Percentiles rank a stretch among this genome's conserved stretches.
These are phyloP conservation scores for Candida sojae DNA, from an alignment of 1,139 yeast species.

Conservation along the genomic window DNA sequence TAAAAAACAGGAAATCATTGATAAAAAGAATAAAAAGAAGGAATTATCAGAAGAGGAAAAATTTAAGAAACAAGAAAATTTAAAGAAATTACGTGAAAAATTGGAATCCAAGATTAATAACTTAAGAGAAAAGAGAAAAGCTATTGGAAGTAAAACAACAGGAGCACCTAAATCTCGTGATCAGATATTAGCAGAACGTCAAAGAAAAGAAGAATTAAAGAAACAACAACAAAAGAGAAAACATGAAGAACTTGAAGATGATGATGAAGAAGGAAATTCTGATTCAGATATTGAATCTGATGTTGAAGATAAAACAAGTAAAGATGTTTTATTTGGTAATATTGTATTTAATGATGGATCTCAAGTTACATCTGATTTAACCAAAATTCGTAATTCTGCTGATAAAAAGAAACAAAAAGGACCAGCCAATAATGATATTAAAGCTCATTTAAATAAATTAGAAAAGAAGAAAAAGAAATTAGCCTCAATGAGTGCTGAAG, in stretches of 20 bases:
- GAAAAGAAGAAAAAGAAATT: conserved; percentile 74
- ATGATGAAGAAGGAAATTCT: conserved; percentile 22
- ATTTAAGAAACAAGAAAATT: conserved; percentile 52
- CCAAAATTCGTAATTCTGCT: conserved; percentile 51
- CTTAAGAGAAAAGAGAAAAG: conserved; percentile 81
- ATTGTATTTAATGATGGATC: conserved; percentile 84
- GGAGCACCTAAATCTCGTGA: conserved; percentile 87
- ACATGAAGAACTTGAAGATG: conserved; percentile 35
- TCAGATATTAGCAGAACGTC: conserved; percentile 65
- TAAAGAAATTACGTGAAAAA: conserved; percentile 67
- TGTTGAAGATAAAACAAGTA: conserved; percentile 31
- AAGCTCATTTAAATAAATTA: conserved; percentile 76
- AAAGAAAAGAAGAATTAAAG: conserved; percentile 43
- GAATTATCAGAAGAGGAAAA: conserved; percentile 48
- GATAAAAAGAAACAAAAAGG: conserved; percentile 68
- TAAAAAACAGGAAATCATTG: conserved; percentile 16
- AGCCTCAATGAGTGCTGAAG: conserved; percentile 61
- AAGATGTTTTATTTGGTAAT: conserved; percentile 71
- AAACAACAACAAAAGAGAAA: conserved; percentile 36
- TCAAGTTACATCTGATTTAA: conserved; percentile 75
- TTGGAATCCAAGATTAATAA: conserved; percentile 70
- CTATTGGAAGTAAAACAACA: conserved; percentile 77
- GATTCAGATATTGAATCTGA: conserved; percentile 33
- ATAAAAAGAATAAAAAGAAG: conserved; percentile 21
- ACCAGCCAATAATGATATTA: conserved; percentile 81